Percentiles rank a stretch among this genome's conserved stretches.
Evolutionary conservation across 2,329 filamentous ascomycete genomes (phyloP).

Genomic region (Microcyclosporella mali): DNA sequence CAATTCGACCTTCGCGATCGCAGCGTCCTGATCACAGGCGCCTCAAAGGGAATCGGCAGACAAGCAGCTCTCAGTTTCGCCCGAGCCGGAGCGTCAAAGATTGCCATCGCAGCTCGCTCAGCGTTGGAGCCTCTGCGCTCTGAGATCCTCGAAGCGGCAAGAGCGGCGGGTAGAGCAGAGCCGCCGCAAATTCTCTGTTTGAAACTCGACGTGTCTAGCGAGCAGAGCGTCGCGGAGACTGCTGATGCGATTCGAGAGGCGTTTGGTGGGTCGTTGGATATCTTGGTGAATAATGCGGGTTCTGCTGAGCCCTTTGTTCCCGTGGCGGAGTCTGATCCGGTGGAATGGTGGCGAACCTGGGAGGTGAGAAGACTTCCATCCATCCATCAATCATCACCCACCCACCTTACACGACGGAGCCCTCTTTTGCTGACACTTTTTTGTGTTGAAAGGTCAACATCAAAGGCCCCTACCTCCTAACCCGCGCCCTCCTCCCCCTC

Average conservation of each 20-base stretch:
- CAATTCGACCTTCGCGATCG: constrained; percentile 33
- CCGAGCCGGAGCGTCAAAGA: constrained; percentile 46
- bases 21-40: constrained; percentile 49
- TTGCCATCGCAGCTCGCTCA: constrained; percentile 51
- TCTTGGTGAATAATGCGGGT: constrained; percentile 37
- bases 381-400: background rate
- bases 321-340: constrained; percentile 25
- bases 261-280: too few species aligned
- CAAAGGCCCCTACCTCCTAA: constrained; percentile 36
- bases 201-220: constrained; percentile 39
- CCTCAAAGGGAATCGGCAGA: constrained; percentile 36
- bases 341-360: constrained; percentile 45
- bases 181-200: constrained; percentile 39
- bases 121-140: constrained; percentile 35
- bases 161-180: constrained; percentile 27
- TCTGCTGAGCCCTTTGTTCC: constrained; percentile 12
- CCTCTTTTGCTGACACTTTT: too few species aligned
- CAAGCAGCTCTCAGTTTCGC: constrained; percentile 52
- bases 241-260: too few species aligned
- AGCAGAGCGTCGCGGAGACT: constrained; percentile 33
- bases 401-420: too few species aligned
- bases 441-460: constrained; percentile 39
- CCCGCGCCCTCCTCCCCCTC: constrained; percentile 43
- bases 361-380: constrained; percentile 23
- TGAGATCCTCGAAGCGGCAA: constrained; percentile 35